Evolutionary conservation across 805 yeast species (phyloP), one percentile per base, ranked within the genome.

Genomic region (Monosporozyma aquatica): DNA sequence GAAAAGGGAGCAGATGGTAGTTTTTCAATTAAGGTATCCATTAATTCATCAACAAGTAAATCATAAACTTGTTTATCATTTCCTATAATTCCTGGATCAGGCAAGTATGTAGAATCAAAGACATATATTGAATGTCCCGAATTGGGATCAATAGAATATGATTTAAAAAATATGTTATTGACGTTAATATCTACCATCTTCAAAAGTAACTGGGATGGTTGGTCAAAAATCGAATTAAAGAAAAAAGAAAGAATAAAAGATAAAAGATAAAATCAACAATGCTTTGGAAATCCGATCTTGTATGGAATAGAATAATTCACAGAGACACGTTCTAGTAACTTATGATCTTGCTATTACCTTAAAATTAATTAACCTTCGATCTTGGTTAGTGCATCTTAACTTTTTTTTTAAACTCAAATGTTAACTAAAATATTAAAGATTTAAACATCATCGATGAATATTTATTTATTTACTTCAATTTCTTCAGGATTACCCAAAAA

Each of bases 51-150:
- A 29, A 72, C 56, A 10, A 65, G 48, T 39, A 64, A 26, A 48
- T 69, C 65, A 51, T 66, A 53, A 1, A 61, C 58, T 40, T 62
- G 61, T 41, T 63, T 64, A 40, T 66, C 66, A 35, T 43, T 43
- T 28, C 59, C 59, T 11, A 68, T 61, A 21, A 55, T 62, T 3
- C 72, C 71, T 1, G 80, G 70, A 10, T 76, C 65, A 0, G 95
- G 95, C 9, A 89, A 67, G 49, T 76, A 82, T 11, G 89, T 78
- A 3, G 95, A 77, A 59, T 90, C 96, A 47, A 90, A 77, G 4
- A 87, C 80, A 54, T 78, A 87, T 9, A 90, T 62, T 0, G 95
- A 95, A 20, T 78, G 70, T 6, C 72, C 67, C 1, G 86, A 71
- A 40, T 68, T 67, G 0, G 90, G 87, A 55, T 87, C 96, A 28